Evolutionary conservation across 2,329 filamentous ascomycete genomes (phyloP).

Genomic region (Alternaria dauci): DNA sequence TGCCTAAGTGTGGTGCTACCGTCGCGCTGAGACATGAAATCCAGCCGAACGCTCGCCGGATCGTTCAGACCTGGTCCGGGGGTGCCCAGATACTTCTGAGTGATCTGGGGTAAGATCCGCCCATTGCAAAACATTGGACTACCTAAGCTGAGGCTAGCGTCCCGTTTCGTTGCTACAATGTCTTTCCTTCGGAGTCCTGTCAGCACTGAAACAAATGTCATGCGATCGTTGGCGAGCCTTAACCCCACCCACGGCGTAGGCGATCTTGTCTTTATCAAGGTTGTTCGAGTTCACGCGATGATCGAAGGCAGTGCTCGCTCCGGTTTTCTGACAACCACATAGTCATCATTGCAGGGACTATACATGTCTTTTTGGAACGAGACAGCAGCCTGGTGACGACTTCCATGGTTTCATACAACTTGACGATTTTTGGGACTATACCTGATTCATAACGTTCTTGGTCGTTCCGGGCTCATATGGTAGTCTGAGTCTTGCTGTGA

Average conservation of each 20-base stretch:
- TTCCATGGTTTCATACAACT: slow-evolving; percentile 5
- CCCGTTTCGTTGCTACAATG: not conserved
- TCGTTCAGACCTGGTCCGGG: slow-evolving; percentile 23
- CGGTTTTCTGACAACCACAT: slow-evolving; percentile 42
- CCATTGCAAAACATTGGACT: not conserved
- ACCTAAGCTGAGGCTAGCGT: not conserved
- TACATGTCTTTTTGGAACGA: slow-evolving; percentile 10
- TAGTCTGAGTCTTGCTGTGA: too few species aligned
- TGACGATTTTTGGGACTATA: too few species aligned
- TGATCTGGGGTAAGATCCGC: slow-evolving; percentile 11
- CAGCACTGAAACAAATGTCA: slow-evolving; percentile 58
- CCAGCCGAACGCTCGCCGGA: slow-evolving; percentile 17
- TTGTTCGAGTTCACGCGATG: slow-evolving; percentile 53
- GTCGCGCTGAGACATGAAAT: slow-evolving; percentile 23
- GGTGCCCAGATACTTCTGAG: slow-evolving; percentile 18
- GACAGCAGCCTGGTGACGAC: slow-evolving; percentile 52
- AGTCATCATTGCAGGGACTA: too few species aligned
- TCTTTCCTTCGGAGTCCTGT: not conserved
- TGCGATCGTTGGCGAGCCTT: slow-evolving; percentile 55
- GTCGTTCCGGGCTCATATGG: too few species aligned
- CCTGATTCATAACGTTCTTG: too few species aligned
- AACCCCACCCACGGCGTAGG: slow-evolving; percentile 54
- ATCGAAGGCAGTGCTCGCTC: slow-evolving; percentile 57
- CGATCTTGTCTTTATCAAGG: slow-evolving; percentile 56
- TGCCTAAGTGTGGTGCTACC: slow-evolving; percentile 21